Base-by-base conservation (phyloP, 805 yeast species). In the Diddensiella caesifluorescens region DNA sequence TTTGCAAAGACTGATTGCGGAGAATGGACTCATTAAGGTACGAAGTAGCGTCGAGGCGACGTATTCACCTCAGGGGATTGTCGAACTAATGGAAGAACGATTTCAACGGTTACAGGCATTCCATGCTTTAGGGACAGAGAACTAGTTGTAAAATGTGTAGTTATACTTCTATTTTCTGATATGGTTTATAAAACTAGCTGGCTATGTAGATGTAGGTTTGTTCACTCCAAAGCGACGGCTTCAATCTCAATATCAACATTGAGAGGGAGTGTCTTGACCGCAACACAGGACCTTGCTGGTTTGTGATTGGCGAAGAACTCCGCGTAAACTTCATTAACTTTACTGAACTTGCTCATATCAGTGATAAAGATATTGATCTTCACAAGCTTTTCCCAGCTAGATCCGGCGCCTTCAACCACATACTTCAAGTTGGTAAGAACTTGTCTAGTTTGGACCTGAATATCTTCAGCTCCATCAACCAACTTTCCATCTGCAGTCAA, bases 211-310 rank as follows among this genome's bases (percentile, higher is more conserved):
- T 13, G 3, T 4, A 2, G 12, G 10, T 28, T 15, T 40, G 34
- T 21, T 34, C 45, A 49, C 25, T 82, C 95, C 44, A 83, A 70
- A 46, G 97, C 98, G 67, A 92, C 70, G 49, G 83, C 89, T 71
- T 90, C 98, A 68, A 92, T 76, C 71, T 92, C 98, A 56, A 87
- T 65, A 48, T 77, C 84, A 48, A 79, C 86, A 47, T 87, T 87
- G 64, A 92, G 76, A 47, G 98, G 98, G 55, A 92, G 79, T 49
- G 77, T 79, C 66, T 80, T 81, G 49, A 89, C 97, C 34, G 97
- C 97, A 55, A 92, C 95, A 73, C 97, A 92, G 2, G 97, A 85
- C 76, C 98, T 86, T 29, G 97, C 97, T 33, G 98, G 97, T 37
- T 55, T 53, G 56, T 60, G 65, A 34, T 44, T 41, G 35, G 53